Conservation (phyloP, 306 rosid genomes). For the Prunus kanzakura region DNA sequence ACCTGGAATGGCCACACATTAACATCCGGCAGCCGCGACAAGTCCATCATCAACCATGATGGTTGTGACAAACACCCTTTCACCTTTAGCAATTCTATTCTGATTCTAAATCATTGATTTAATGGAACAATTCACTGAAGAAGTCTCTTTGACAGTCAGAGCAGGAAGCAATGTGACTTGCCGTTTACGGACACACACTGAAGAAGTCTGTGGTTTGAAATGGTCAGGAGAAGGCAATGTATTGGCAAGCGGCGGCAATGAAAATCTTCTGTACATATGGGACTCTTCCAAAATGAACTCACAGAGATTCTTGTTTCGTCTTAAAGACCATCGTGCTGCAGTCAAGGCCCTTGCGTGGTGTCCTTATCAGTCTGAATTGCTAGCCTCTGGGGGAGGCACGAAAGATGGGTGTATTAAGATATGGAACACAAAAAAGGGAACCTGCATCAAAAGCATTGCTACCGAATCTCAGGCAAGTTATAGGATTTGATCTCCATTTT, state of each 20-base stretch:
- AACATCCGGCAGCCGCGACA: conserved; percentile 83
- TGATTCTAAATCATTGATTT: conserved; percentile 1
- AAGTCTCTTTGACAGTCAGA: conserved; percentile 42
- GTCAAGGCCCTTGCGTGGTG: conserved; percentile 89
- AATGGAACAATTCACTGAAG: conserved; percentile 3
- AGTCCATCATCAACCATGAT: conserved; percentile 62
- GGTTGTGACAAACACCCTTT: conserved; percentile 26
- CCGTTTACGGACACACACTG: conserved; percentile 41
- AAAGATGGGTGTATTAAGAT: conserved; percentile 61
- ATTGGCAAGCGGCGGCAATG: conserved; percentile 88
- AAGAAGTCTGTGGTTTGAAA: conserved; percentile 71
- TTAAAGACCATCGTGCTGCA: conserved; percentile 63
- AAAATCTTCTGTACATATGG: conserved; percentile 69
- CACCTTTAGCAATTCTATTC: background rate
- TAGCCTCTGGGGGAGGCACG: conserved; percentile 87
- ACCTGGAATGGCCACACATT: conserved; percentile 65
- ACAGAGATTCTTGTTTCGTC: conserved; percentile 52
- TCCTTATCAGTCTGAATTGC: conserved; percentile 57
- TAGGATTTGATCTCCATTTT: background rate
- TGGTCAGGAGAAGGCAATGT: conserved; percentile 66
- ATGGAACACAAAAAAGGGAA: conserved; percentile 65
- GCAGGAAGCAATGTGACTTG: conserved; percentile 41
- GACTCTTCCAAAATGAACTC: conserved; percentile 64
- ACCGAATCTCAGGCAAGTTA: conserved; percentile 67
- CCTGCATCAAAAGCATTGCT: conserved; percentile 46